Evolutionary conservation across 2,329 filamentous ascomycete genomes (phyloP), one percentile per base, ranked within the genome.

Genomic region (Fusarium sp.): DNA sequence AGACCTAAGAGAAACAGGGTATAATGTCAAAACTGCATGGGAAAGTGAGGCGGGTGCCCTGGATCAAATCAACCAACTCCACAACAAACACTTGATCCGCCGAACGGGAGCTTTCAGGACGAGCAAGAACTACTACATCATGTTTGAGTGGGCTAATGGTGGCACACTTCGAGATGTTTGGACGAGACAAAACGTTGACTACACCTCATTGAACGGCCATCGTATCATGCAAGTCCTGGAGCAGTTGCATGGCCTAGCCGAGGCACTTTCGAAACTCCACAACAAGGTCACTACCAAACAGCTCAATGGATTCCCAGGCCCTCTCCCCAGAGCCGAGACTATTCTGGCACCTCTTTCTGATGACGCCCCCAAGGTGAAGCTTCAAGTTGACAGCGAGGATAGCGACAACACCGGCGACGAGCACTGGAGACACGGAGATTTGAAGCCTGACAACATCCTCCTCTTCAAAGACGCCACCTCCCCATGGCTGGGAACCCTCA

Each of bases 401-500:
- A 13, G 5, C 0, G 67, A 63, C n/a, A 42, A 52, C 13, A 8
- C 24, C 4, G 16, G 27, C 14, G 54, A 70, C 2, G 42, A 70
- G 4, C 42, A 66, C 11, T 74, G 71, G 58, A 69, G 71, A 4
- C 72, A 75, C 9, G 72, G 72, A 4, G 71, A 75, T 5, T 35
- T 75, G 5, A 75, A 74, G 27, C 72, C 72, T 0, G 71, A 74
- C 0, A 75, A 72, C 0, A 74, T 75, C 29, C 69, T 75, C 6
- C 27, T 42, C 16, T 75, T 75, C 10, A 56, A 10, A 3, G 47
- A 61, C 7, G 6, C 40, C 6, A 11, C 13, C 2, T 38, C 64
- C 18, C 3, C 24, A 3, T 69, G 69, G 62, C 40, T 73, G 1
- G 71, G 71, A 18, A 68, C 54, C 5, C 67, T 72, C 8, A 73